A percentile compares a stretch with the other conserved stretches of the same genome.
Evolutionary conservation across 2,329 filamentous ascomycete genomes (phyloP).

Genomic region (Aspergillus calidoustus): DNA sequence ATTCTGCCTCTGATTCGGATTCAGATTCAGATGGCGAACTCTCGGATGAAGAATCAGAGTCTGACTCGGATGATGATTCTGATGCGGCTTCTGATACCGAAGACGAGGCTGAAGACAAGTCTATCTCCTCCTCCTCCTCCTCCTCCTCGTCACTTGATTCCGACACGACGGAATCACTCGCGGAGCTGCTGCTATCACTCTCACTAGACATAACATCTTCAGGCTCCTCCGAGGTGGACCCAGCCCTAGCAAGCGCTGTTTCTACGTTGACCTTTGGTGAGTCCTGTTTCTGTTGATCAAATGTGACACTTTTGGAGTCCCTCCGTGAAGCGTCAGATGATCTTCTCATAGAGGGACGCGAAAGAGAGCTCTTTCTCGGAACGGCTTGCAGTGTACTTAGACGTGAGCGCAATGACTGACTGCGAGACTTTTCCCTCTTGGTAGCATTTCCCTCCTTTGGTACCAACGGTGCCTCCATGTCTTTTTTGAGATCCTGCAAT

Average conservation of each 20-base stretch:
- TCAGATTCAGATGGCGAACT: conserved; percentile 40
- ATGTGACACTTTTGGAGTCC: conserved; percentile 40
- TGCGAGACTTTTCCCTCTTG: conserved; percentile 11
- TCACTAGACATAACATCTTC: conserved; percentile 15
- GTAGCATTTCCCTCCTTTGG: conserved; percentile 27
- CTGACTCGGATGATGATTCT: conserved; percentile 8
- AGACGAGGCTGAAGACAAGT: background rate
- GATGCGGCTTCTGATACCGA: background rate
- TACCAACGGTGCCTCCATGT: conserved; percentile 41
- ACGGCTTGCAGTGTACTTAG: conserved; percentile 6
- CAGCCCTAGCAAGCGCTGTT: conserved; percentile 19
- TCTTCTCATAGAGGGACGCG: conserved; percentile 21
- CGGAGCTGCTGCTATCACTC: conserved; percentile 20
- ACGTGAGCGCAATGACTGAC: conserved; percentile 22
- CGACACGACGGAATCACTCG: conserved; percentile 32
- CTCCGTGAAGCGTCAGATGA: conserved; percentile 31
- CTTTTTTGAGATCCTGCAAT: conserved; percentile 49
- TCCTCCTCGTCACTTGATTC: conserved; percentile 10
- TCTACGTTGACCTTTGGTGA: conserved; percentile 18
- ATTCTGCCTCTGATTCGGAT: conserved; percentile 29
- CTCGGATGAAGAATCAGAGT: conserved; percentile 39
- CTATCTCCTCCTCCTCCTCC: background rate
- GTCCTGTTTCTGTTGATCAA: conserved; percentile 27
- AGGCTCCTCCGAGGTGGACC: conserved; percentile 22
- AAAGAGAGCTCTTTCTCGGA: conserved; percentile 20